Conservation (phyloP, 192 early-diverging fungal genomes). For the Entophlyctis luteolus region DNA sequence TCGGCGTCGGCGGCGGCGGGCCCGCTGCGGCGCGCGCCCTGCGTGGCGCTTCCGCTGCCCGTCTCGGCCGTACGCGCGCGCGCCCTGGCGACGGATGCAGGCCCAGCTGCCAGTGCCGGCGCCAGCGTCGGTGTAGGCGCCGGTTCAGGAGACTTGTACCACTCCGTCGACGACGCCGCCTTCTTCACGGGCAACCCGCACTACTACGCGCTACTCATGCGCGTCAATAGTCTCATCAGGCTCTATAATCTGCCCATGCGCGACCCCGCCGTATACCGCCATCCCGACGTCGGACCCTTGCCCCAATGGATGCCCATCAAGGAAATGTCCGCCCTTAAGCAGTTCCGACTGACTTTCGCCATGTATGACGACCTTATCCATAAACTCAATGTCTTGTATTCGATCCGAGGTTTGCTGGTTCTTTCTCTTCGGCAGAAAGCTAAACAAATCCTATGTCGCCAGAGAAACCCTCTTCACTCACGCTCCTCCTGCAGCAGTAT, state of each 20-base stretch:
- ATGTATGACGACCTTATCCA: slow-evolving; percentile 37
- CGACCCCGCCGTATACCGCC: slow-evolving; percentile 7
- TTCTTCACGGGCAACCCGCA: slow-evolving; percentile 86
- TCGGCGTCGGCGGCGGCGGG: too few species aligned
- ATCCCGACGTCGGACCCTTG: not conserved
- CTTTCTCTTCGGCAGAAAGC: not conserved
- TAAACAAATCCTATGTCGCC: not conserved
- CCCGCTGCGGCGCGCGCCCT: too few species aligned
- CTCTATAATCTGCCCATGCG: slow-evolving; percentile 31
- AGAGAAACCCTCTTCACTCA: slow-evolving; percentile 8
- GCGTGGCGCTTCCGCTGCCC: too few species aligned
- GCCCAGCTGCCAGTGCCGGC: too few species aligned
- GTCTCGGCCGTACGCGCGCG: too few species aligned
- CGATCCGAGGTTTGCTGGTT: slow-evolving; percentile 30
- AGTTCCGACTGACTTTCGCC: slow-evolving; percentile 23
- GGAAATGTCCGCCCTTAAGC: slow-evolving; percentile 29
- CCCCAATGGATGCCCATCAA: slow-evolving; percentile 26
- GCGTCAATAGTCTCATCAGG: slow-evolving; percentile 55
- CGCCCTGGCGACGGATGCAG: too few species aligned
- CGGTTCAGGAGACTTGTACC: too few species aligned
- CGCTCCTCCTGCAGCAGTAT: slow-evolving; percentile 22
- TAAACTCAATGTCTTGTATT: slow-evolving; percentile 43
- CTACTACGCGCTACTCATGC: slow-evolving; percentile 72
- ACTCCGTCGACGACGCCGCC: slow-evolving; percentile 64
- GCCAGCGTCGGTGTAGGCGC: too few species aligned